phyloP scores from a whole-genome alignment of 345 rosid genomes.

The Salix suchowensis region DNA sequence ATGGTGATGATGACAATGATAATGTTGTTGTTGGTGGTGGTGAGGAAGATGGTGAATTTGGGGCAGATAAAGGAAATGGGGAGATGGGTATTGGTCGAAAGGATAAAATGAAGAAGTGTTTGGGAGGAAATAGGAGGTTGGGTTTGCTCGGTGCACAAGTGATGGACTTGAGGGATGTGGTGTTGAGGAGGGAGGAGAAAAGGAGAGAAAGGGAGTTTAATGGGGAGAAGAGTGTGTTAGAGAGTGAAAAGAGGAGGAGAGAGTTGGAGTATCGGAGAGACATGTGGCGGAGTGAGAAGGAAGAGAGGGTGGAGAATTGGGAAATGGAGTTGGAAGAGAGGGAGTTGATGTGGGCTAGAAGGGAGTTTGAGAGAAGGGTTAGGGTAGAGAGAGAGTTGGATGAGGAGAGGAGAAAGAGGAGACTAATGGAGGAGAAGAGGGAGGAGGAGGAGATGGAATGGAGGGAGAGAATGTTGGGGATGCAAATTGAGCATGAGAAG shows the following conservation, averaged over 20 bases:
- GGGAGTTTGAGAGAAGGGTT: constrained; percentile 40
- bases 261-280: constrained; percentile 41
- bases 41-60: constrained; percentile 34
- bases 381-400: constrained; percentile 46
- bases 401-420: constrained; percentile 50
- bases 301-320: constrained; percentile 41
- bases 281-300: constrained; percentile 26
- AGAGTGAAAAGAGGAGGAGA: constrained; percentile 40
- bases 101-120: constrained; percentile 31
- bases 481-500: constrained; percentile 74
- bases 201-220: constrained; percentile 50
- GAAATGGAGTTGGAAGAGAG: constrained; percentile 53
- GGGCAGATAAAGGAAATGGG: constrained; percentile 27
- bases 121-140: constrained; percentile 31
- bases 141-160: constrained; percentile 48
- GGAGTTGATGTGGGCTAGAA: constrained; percentile 42
- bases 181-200: constrained; percentile 54
- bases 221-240: constrained; percentile 36
- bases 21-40: constrained; percentile 11
- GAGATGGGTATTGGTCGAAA: constrained; percentile 20
- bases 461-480: constrained; percentile 53
- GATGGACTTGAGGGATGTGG: constrained; percentile 47
- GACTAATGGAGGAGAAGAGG: constrained; percentile 53
- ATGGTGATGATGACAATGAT: constrained; percentile 14
- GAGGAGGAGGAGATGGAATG: constrained; percentile 83